These are phyloP conservation scores for Solidago caesia DNA, from an alignment of 129 eudicot species.

Conservation along the genomic window DNA sequence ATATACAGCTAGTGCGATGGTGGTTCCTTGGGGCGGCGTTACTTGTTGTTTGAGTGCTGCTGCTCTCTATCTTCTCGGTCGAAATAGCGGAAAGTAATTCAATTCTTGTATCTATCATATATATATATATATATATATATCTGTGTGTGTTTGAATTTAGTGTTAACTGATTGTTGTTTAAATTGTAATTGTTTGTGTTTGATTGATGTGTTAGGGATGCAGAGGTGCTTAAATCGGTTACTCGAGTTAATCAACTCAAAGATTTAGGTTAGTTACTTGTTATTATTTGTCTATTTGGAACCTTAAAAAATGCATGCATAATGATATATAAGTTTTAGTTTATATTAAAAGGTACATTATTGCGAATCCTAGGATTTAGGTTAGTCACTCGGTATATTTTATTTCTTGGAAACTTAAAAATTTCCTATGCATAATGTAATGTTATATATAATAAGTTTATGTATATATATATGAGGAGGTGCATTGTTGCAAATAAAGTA, in stretches of 20 bases:
- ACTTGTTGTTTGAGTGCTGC: constrained; percentile 93
- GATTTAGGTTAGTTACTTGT: constrained; percentile 65
- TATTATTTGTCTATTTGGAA: too few species aligned
- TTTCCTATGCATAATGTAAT: neutral
- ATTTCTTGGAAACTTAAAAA: neutral
- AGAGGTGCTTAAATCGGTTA: constrained; percentile 80
- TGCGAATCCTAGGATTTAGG: too few species aligned
- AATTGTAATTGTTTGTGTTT: constrained; percentile 15
- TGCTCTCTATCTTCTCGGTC: constrained; percentile 92
- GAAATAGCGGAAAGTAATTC: constrained; percentile 80
- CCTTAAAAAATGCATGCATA: too few species aligned
- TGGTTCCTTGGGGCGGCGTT: constrained; percentile 94
- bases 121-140: neutral
- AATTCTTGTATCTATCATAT: neutral
- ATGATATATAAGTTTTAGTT: too few species aligned
- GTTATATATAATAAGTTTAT: too few species aligned
- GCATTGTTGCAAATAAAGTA: too few species aligned
- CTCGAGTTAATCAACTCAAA: constrained; percentile 78
- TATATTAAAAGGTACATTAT: too few species aligned
- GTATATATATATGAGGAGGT: too few species aligned
- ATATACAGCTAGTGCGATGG: neutral
- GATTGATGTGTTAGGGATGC: constrained; percentile 65
- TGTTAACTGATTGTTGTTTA: neutral
- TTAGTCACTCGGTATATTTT: neutral
- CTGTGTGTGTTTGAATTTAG: neutral